These are phyloP conservation scores for Eimeria zaria DNA, from an alignment of 169 alveolate species.

Conservation along the genomic window DNA sequence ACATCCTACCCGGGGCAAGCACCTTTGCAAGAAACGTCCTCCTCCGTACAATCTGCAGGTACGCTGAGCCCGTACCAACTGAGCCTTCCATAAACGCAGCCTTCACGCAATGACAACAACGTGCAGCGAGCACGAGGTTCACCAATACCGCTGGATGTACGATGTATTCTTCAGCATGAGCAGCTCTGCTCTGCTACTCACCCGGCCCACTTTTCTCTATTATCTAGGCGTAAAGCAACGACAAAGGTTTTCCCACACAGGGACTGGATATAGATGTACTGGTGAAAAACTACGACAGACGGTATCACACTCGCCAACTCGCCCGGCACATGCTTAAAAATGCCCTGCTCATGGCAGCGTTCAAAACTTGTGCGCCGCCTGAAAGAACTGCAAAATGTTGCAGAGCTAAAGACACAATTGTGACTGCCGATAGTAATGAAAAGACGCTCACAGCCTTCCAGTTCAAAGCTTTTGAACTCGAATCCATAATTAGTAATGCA, in stretches of 20 bases:
- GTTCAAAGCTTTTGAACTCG: neutral
- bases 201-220: neutral
- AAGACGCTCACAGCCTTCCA: neutral
- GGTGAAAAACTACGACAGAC: neutral
- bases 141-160: neutral
- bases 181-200: neutral
- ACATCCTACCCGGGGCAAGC: neutral
- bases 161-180: neutral
- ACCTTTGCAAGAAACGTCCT: neutral
- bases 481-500: neutral
- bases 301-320: neutral
- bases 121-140: neutral
- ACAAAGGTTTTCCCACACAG: neutral
- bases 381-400: neutral
- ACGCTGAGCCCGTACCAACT: neutral
- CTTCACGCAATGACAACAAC: neutral
- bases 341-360: neutral
- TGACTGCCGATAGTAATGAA: neutral
- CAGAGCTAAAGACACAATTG: neutral
- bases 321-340: neutral
- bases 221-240: neutral
- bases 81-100: neutral
- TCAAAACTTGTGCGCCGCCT: neutral
- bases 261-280: neutral
- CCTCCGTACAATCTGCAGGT: constrained; percentile 4